phyloP scores from a whole-genome alignment of 306 rosid species.

The Malus domestica region DNA sequence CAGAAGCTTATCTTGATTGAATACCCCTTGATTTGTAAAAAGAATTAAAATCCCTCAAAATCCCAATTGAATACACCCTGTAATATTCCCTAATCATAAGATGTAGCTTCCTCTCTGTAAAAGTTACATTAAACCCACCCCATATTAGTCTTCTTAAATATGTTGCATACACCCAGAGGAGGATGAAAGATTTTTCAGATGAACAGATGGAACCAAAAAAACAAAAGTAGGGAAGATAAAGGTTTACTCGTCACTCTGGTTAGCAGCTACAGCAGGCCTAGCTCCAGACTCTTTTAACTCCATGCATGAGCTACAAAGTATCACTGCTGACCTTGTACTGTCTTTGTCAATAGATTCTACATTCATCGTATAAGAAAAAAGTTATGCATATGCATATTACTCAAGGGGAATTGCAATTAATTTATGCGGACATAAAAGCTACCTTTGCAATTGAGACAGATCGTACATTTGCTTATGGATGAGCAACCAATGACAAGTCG shows the following conservation, averaged over 20 bases:
- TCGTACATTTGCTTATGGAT: conserved; percentile 39
- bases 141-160: neutral
- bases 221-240: neutral
- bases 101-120: neutral
- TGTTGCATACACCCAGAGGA: neutral
- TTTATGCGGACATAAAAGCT: conserved; percentile 21
- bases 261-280: conserved; percentile 17
- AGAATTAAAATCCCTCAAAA: neutral
- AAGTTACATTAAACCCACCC: neutral
- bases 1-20: neutral
- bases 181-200: neutral
- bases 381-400: neutral
- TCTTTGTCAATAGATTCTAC: conserved; percentile 26
- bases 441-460: conserved; percentile 80
- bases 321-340: conserved; percentile 29
- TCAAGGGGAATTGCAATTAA: neutral
- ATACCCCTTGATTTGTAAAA: neutral
- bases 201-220: neutral
- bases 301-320: conserved; percentile 57
- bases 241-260: conserved; percentile 11
- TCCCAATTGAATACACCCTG: neutral
- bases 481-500: conserved; percentile 48
- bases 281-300: conserved; percentile 30
- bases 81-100: neutral
- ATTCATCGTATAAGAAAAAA: conserved; percentile 12